phyloP scores from a whole-genome alignment of 139 green algal genomes.

The Coelastrella sp. region DNA sequence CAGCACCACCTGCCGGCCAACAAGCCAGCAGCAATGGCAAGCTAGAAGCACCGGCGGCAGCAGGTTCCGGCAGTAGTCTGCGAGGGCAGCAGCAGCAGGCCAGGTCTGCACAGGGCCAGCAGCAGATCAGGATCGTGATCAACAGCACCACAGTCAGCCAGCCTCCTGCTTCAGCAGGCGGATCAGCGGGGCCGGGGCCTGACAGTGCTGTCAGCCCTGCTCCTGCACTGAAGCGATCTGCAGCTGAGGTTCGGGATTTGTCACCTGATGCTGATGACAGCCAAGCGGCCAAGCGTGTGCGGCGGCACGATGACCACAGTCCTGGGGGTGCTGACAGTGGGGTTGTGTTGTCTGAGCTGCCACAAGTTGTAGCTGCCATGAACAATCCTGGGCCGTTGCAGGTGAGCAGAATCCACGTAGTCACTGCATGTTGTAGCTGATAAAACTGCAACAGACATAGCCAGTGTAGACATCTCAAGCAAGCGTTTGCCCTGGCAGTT shows the following conservation, averaged over 20 bases:
- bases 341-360: slow-evolving; percentile 7
- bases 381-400: slow-evolving; percentile 27
- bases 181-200: background rate
- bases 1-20: background rate
- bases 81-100: background rate
- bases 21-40: background rate
- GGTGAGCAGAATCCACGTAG: background rate
- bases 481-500: too few species aligned
- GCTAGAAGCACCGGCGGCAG: background rate
- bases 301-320: background rate
- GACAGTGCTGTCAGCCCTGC: background rate
- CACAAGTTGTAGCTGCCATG: slow-evolving; percentile 32
- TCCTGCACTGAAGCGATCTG: background rate
- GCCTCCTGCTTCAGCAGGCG: background rate
- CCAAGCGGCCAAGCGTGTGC: slow-evolving; percentile 26
- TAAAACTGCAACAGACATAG: too few species aligned
- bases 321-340: background rate
- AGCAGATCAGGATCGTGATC: slow-evolving; percentile 30
- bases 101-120: background rate
- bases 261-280: background rate
- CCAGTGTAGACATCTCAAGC: too few species aligned
- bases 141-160: slow-evolving; percentile 13
- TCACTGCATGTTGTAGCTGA: too few species aligned
- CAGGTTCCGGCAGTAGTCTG: slow-evolving; percentile 6
- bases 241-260: background rate